A percentile compares a stretch with the other conserved stretches of the same genome.
Evolutionary conservation across 78 protist genomes (phyloP).

Genomic region (Dictyostelium capitatum): DNA sequence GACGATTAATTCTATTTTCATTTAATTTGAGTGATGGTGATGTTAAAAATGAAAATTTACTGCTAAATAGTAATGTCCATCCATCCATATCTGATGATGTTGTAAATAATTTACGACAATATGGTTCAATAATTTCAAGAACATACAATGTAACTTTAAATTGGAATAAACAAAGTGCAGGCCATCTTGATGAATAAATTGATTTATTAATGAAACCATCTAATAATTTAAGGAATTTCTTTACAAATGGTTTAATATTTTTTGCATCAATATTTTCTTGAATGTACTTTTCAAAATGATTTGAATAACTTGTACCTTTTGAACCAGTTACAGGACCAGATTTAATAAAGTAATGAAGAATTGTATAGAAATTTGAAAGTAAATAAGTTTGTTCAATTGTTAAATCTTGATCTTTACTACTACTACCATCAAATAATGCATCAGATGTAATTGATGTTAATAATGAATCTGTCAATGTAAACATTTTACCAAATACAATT

Average conservation of each 20-base stretch:
- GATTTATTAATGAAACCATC: constrained; percentile 17
- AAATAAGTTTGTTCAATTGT: constrained; percentile 46
- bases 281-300: constrained; percentile 6
- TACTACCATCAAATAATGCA: not conserved
- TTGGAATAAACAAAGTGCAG: constrained; percentile 42
- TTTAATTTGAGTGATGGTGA: constrained; percentile 11
- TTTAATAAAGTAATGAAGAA: constrained; percentile 13
- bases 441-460: not conserved
- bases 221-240: constrained; percentile 11
- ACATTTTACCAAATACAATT: constrained; percentile 35
- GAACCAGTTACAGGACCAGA: not conserved
- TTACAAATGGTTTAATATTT: constrained; percentile 13
- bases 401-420: too few species aligned
- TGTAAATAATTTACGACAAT: not conserved
- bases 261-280: not conserved
- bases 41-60: constrained; percentile 15
- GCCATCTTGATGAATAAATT: constrained; percentile 12
- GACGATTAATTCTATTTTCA: constrained; percentile 33
- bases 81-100: constrained; percentile 10
- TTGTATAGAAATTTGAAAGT: constrained; percentile 14
- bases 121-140: not conserved
- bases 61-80: constrained; percentile 29
- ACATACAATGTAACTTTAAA: not conserved
- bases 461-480: constrained; percentile 4
- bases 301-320: not conserved